Conservation (phyloP, 345 rosid genomes). For the Passiflora organensis region DNA sequence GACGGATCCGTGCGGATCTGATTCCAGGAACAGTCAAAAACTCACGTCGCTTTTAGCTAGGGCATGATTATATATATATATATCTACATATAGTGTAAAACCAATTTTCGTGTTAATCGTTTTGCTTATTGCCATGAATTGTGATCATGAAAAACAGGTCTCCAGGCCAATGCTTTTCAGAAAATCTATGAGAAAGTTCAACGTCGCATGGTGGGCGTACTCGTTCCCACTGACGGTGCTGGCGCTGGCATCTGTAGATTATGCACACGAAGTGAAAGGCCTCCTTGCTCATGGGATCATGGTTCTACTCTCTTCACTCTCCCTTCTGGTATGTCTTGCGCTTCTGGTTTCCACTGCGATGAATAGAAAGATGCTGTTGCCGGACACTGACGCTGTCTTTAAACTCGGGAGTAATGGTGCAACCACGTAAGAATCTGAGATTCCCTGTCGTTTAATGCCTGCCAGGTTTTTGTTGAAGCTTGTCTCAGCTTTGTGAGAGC, state of each 20-base stretch:
- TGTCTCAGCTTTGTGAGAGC: no score
- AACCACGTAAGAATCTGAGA: no score
- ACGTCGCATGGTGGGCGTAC: conserved; percentile 30
- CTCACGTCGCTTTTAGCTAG: background rate
- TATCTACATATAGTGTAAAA: background rate
- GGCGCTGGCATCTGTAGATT: conserved; percentile 22
- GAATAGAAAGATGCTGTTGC: conserved; percentile 10
- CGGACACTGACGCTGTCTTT: conserved; percentile 5
- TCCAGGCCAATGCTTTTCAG: conserved; percentile 20
- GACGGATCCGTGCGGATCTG: no score
- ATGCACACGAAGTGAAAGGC: conserved; percentile 21
- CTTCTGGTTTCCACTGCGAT: conserved; percentile 10
- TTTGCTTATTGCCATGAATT: background rate
- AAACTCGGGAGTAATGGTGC: background rate
- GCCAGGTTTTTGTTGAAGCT: no score
- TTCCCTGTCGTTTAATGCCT: no score
- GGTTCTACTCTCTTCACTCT: conserved; percentile 12
- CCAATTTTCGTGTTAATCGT: background rate
- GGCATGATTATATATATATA: background rate
- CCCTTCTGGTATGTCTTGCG: conserved; percentile 11
- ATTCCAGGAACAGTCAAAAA: no score
- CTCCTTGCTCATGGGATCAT: conserved; percentile 12
- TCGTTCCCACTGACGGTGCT: conserved; percentile 19
- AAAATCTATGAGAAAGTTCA: conserved; percentile 22
- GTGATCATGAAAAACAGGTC: background rate